These are phyloP conservation scores for Scheffersomyces lignicola DNA, from an alignment of 1,139 yeast genomes.

Conservation along the genomic window DNA sequence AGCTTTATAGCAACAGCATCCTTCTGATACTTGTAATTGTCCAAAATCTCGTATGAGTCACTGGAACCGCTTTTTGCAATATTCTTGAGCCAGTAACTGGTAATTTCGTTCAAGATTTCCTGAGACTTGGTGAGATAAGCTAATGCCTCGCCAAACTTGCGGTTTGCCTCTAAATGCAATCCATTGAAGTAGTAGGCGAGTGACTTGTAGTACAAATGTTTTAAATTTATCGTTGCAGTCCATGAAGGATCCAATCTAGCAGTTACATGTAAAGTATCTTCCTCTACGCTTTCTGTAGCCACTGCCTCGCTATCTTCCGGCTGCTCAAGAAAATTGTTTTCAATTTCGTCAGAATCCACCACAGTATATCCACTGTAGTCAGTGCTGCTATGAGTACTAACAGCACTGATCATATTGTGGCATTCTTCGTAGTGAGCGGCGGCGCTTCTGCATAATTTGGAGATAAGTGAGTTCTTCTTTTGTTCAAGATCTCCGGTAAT, in stretches of 20 bases:
- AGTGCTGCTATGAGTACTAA: conserved; percentile 1
- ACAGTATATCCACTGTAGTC: conserved; percentile 4
- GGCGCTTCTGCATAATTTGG: conserved; percentile 71
- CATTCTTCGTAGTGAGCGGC: conserved; percentile 57
- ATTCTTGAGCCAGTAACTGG: conserved; percentile 23
- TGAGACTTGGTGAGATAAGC: conserved; percentile 61
- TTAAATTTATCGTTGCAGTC: conserved; percentile 46
- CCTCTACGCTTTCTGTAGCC: conserved; percentile 16
- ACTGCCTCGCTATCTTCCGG: conserved; percentile 19
- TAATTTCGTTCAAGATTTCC: conserved; percentile 31
- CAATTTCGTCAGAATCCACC: conserved; percentile 18
- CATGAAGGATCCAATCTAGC: conserved; percentile 50
- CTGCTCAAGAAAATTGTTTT: conserved; percentile 11
- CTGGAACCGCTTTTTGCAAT: conserved; percentile 27
- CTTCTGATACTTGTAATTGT: conserved; percentile 44
- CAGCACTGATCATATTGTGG: conserved; percentile 29
- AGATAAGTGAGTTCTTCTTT: conserved; percentile 62
- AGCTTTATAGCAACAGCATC: conserved; percentile 48
- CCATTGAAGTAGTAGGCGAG: conserved; percentile 56
- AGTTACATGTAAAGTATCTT: conserved; percentile 29
- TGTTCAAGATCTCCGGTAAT: conserved; percentile 49
- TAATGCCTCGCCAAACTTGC: conserved; percentile 75
- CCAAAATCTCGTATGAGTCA: conserved; percentile 40
- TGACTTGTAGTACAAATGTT: conserved; percentile 44
- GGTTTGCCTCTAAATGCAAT: conserved; percentile 44